Evolutionary conservation across 2,329 filamentous ascomycete genomes (phyloP), one percentile per base, ranked within the genome.

Genomic region (Zymoseptoria pseudotritici): DNA sequence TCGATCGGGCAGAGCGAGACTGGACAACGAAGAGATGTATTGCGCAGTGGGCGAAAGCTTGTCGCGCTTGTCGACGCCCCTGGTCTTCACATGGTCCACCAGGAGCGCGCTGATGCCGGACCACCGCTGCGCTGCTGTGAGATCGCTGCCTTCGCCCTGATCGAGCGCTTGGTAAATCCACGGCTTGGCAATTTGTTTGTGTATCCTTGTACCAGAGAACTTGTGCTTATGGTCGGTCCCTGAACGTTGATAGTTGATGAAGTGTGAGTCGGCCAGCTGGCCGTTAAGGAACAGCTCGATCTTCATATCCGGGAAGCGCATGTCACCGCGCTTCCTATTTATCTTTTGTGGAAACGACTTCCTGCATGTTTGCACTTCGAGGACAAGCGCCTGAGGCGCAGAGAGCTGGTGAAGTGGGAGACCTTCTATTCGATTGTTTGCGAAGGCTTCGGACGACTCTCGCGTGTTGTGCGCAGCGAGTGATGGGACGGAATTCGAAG

Each of bases 201-300:
- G 69, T 19, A 76, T 65, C 10, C 77, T 70, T 10, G 63, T 71
- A 13, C 79, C 79, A 4, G 72, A 67, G 60, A 79, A 78, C 10
- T 52, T 49, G 29, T 57, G 55, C 19, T 53, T 56, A 52, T 57
- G 53, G 1, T 36, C 26, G 31, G 54, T 52, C n/a, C 59, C 57
- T 6, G 10, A 24, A 29, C 59, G 58, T 55, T 58, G 61, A 11
- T 54, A 58, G 58, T 67, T 67, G 53, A 69, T 46, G 46, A 63
- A 67, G 29, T 58, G 57, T 26, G 62, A 49, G n/a, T 65, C 69
- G 3, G 72, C 71, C 7, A 80, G 69, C 29, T 73, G 66, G 46
- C 79, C 79, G 58, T 81, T 80, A 65, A 79, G 70, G 63, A 78
- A 76, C 3, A 80, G 73, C n/a, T 80, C 78, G 51, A 80, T 72